Evolutionary conservation across 2,329 filamentous ascomycete genomes (phyloP).

Genomic region (Alternaria burnsii): DNA sequence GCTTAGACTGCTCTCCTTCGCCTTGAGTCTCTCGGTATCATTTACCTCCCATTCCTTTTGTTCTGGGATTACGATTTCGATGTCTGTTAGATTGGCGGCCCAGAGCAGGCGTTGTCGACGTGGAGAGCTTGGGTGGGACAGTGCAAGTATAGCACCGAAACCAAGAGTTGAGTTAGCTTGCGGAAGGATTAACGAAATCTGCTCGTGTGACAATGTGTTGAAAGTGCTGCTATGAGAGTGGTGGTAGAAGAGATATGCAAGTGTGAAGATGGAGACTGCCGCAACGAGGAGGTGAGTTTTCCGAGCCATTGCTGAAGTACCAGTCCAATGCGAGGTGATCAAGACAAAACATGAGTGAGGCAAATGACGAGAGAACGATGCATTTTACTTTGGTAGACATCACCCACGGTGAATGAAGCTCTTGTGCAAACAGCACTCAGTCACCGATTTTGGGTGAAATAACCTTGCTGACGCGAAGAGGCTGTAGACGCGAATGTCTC

Average conservation of each 20-base stretch:
- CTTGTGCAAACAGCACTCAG: neutral
- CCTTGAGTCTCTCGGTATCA: constrained; percentile 41
- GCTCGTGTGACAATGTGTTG: neutral
- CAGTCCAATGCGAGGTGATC: neutral
- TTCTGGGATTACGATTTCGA: constrained; percentile 50
- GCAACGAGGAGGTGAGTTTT: neutral
- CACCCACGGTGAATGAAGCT: neutral
- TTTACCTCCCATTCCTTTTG: constrained; percentile 51
- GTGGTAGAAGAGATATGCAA: neutral
- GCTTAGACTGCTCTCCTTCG: constrained; percentile 40
- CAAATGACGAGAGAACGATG: neutral
- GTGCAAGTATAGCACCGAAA: constrained; percentile 52
- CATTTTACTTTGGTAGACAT: neutral
- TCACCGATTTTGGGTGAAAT: neutral
- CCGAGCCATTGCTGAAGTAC: neutral
- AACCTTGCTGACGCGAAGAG: too few relatives aligned
- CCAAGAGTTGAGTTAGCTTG: constrained; percentile 24
- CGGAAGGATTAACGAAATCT: neutral
- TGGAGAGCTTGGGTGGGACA: constrained; percentile 48
- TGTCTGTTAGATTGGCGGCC: constrained; percentile 49
- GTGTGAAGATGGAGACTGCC: neutral
- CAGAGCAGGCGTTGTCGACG: constrained; percentile 47
- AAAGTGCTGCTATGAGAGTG: neutral
- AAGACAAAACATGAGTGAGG: neutral
- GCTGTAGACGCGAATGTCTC: neutral